Evolutionary conservation across 225 moss, liverwort and hornwort species (phyloP).

Genomic region (Physcomitrellopsis africana): DNA sequence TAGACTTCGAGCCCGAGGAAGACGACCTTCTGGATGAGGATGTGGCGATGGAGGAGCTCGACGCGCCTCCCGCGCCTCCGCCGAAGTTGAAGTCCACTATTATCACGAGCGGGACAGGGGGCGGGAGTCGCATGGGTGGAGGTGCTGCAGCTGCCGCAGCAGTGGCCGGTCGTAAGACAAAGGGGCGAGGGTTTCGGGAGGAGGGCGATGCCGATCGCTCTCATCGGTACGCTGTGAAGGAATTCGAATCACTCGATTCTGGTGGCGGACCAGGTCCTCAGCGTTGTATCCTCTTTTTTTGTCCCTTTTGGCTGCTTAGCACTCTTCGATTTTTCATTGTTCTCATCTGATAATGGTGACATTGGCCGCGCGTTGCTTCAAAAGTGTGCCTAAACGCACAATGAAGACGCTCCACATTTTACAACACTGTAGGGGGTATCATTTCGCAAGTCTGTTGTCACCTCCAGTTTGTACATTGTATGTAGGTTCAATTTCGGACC

Average conservation of each 20-base stretch:
- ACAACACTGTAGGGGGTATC: neutral
- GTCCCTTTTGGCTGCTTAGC: neutral
- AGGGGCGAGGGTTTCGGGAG: conserved; percentile 97
- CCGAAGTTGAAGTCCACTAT: conserved; percentile 98
- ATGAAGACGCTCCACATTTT: neutral
- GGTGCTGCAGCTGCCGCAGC: conserved; percentile 39
- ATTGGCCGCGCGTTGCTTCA: neutral
- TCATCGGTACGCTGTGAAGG: conserved; percentile 82
- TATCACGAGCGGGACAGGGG: conserved; percentile 70
- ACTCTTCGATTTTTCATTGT: conserved; percentile 5
- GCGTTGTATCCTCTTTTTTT: conserved; percentile 78
- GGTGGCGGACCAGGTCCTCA: conserved; percentile 96
- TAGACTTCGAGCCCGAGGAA: conserved; percentile 99
- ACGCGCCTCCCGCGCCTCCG: conserved; percentile 59
- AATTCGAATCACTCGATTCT: conserved; percentile 88
- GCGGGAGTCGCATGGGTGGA: conserved; percentile 51
- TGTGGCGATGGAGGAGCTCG: conserved; percentile 87
- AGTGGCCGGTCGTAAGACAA: conserved; percentile 75
- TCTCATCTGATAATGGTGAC: neutral
- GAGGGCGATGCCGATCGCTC: conserved; percentile 81
- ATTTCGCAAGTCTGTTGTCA: neutral
- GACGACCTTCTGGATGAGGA: conserved; percentile 96
- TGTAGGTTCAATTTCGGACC: neutral
- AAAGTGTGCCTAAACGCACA: neutral
- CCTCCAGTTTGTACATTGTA: neutral